phyloP scores from a whole-genome alignment of 2,329 filamentous ascomycete genomes.

The Claviceps maximensis region DNA sequence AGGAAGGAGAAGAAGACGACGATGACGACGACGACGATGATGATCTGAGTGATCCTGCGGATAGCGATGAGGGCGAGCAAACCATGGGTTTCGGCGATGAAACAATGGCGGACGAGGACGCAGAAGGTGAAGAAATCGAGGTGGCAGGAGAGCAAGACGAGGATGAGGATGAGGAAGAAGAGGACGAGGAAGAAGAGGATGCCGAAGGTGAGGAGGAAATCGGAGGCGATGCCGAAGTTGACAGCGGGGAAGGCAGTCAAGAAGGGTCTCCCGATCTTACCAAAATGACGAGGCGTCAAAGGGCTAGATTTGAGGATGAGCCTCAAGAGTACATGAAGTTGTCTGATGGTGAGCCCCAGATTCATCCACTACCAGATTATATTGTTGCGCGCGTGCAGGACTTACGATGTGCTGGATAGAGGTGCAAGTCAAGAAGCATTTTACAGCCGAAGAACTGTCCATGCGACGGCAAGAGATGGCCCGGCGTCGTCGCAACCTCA shows the following conservation, averaged over 20 bases:
- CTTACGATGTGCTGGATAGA: slow-evolving; percentile 26
- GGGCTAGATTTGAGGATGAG: slow-evolving; percentile 44
- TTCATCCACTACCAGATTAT: not conserved
- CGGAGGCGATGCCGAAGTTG: slow-evolving; percentile 24
- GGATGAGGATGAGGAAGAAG: slow-evolving; percentile 35
- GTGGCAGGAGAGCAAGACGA: slow-evolving; percentile 28
- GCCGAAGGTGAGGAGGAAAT: slow-evolving; percentile 25
- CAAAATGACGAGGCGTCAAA: slow-evolving; percentile 48
- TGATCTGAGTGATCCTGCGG: slow-evolving; percentile 39
- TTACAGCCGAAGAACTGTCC: slow-evolving; percentile 47
- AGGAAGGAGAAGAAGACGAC: slow-evolving; percentile 32
- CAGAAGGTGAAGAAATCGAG: slow-evolving; percentile 32
- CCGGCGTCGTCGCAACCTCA: slow-evolving; percentile 46
- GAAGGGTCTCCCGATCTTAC: slow-evolving; percentile 40
- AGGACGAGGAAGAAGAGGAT: slow-evolving; percentile 26
- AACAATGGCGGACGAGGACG: slow-evolving; percentile 34
- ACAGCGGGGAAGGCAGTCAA: slow-evolving; percentile 33
- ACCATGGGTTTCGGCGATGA: slow-evolving; percentile 29
- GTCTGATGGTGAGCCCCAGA: slow-evolving; percentile 37
- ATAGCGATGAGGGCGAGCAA: slow-evolving; percentile 32
- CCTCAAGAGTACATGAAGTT: slow-evolving; percentile 45
- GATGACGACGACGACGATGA: slow-evolving; percentile 43
- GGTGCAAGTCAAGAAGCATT: slow-evolving; percentile 50
- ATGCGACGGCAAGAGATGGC: slow-evolving; percentile 52
- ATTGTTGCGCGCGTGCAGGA: not conserved